These are phyloP conservation scores for Gossypium trilobum DNA, from an alignment of 441 rosid genomes.

Conservation along the genomic window DNA sequence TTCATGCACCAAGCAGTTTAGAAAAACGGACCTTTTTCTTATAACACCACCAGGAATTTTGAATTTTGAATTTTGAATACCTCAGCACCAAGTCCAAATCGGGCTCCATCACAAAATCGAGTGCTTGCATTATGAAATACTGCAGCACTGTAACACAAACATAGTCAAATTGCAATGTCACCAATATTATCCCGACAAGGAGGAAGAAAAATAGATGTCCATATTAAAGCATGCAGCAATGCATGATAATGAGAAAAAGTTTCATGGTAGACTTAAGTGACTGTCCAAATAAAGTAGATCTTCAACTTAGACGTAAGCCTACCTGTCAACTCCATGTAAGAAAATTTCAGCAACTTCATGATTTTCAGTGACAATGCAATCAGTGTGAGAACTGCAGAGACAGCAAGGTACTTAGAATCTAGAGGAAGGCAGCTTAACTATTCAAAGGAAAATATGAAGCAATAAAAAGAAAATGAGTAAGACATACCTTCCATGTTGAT, in stretches of 20 bases:
- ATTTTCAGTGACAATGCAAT: slow-evolving; percentile 36
- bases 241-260: background rate
- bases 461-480: slow-evolving; percentile 3
- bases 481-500: slow-evolving; percentile 57
- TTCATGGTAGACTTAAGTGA: background rate
- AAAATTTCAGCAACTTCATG: slow-evolving; percentile 26
- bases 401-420: background rate
- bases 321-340: slow-evolving; percentile 37
- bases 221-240: background rate
- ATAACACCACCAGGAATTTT: background rate
- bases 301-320: slow-evolving; percentile 2
- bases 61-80: slow-evolving; percentile 23
- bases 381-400: slow-evolving; percentile 40
- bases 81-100: slow-evolving; percentile 80
- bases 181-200: background rate
- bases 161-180: slow-evolving; percentile 3
- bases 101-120: slow-evolving; percentile 71
- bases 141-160: slow-evolving; percentile 46
- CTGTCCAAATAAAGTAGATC: background rate
- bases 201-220: background rate
- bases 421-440: background rate
- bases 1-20: slow-evolving; percentile 8
- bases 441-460: background rate
- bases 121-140: slow-evolving; percentile 76
- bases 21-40: background rate